Conservation (phyloP, 352 stramenopile species). For the Pseudoperonospora humuli region DNA sequence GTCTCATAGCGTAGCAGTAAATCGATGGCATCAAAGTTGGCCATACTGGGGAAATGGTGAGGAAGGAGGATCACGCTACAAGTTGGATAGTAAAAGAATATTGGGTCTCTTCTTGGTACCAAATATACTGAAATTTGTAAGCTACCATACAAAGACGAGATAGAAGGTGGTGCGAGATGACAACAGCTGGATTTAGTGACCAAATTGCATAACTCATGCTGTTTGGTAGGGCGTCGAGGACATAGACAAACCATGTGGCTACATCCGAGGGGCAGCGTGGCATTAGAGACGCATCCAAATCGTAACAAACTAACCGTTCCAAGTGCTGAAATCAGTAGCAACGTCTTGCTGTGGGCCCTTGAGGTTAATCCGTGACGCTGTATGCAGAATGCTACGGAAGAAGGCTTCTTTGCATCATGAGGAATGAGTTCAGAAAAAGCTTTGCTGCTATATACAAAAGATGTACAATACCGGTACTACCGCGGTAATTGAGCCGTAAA, state of each 20-base stretch:
- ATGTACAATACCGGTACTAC: no score
- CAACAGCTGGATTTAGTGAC: slow-evolving; percentile 6
- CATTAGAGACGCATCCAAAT: neutral
- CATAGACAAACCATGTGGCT: slow-evolving; percentile 6
- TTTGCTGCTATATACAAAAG: no score
- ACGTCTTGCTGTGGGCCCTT: no score
- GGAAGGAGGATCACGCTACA: neutral
- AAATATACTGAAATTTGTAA: slow-evolving; percentile 12
- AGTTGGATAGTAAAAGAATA: slow-evolving; percentile 11
- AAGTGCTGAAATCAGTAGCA: no score
- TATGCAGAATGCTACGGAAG: no score
- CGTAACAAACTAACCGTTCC: no score
- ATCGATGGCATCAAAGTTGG: slow-evolving; percentile 72
- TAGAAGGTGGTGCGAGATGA: slow-evolving; percentile 15
- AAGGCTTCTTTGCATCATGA: no score
- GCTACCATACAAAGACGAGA: slow-evolving; percentile 1
- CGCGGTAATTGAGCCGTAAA: no score
- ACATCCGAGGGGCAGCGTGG: neutral
- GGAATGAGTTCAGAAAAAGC: no score
- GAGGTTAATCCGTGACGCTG: no score
- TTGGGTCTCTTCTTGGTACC: slow-evolving; percentile 15
- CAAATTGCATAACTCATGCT: slow-evolving; percentile 2
- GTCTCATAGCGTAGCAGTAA: slow-evolving; percentile 72
- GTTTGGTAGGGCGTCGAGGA: neutral
- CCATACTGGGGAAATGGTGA: slow-evolving; percentile 12